Evolutionary conservation across 176 grass and related monocot genomes (phyloP).

Genomic region (Hordeum marinum): DNA sequence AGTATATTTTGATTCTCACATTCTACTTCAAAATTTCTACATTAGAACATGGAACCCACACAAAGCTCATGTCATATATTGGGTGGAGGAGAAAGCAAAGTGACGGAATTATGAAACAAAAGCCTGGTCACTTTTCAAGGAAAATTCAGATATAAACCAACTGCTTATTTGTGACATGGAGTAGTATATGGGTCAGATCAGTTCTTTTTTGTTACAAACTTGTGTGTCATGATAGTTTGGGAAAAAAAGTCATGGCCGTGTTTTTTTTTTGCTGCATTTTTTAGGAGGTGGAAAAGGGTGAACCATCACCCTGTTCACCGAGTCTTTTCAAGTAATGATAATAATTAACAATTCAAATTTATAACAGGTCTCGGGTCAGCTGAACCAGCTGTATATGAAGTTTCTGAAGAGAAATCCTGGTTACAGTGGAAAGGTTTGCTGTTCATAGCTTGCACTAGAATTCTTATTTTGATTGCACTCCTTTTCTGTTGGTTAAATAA

Average conservation of each 20-base stretch:
- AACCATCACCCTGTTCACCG: background rate
- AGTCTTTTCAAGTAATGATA: background rate
- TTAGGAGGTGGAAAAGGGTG: background rate
- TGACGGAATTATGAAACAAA: background rate
- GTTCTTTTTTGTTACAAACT: background rate
- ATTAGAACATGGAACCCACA: background rate
- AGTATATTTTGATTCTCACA: background rate
- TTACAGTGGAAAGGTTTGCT: conserved; percentile 82
- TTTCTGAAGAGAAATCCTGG: conserved; percentile 97
- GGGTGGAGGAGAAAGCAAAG: background rate
- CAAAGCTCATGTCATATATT: background rate
- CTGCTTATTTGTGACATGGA: background rate
- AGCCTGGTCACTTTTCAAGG: background rate
- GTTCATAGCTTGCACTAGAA: background rate
- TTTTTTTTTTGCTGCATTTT: background rate
- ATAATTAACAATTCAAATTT: conserved; percentile 9
- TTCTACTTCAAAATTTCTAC: background rate
- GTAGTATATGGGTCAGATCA: background rate
- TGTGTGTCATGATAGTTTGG: background rate
- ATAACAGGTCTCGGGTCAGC: conserved; percentile 83
- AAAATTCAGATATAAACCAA: conserved; percentile 21
- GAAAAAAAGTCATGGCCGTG: background rate
- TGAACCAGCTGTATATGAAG: conserved; percentile 85
- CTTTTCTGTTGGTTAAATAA: background rate
- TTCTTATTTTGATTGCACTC: background rate